phyloP scores from a whole-genome alignment of 495 filamentous ascomycete species.

The Rusavskia elegans region DNA sequence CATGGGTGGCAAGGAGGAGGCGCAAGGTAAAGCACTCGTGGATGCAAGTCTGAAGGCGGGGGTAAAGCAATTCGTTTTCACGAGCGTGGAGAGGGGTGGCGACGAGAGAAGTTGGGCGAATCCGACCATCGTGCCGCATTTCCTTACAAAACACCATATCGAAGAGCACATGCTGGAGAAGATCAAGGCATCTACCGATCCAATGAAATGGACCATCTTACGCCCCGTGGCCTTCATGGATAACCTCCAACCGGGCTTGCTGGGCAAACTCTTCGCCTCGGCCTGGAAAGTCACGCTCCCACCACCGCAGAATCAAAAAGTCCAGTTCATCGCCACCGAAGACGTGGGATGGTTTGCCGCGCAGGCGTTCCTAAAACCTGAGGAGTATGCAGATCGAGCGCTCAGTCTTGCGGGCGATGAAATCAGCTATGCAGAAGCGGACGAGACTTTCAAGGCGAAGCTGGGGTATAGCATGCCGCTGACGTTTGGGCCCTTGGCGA shows the following conservation, averaged over 20 bases:
- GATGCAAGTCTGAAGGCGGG: too few relatives aligned
- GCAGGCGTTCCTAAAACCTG: slow-evolving; percentile 35
- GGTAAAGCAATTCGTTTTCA: too few relatives aligned
- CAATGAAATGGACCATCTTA: slow-evolving; percentile 44
- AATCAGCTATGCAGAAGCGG: slow-evolving; percentile 33
- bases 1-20: too few relatives aligned
- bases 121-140: slow-evolving; percentile 46
- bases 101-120: slow-evolving; percentile 29
- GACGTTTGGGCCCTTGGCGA: slow-evolving; percentile 28
- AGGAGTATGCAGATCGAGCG: slow-evolving; percentile 27
- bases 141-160: slow-evolving; percentile 46
- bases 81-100: slow-evolving; percentile 52
- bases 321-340: slow-evolving; percentile 41
- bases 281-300: slow-evolving; percentile 26
- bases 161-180: slow-evolving; percentile 21
- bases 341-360: slow-evolving; percentile 54
- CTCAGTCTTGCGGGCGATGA: slow-evolving; percentile 45
- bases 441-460: slow-evolving; percentile 30
- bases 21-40: too few relatives aligned
- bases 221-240: slow-evolving; percentile 57
- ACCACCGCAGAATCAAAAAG: slow-evolving; percentile 19
- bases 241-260: slow-evolving; percentile 33
- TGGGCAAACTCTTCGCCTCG: slow-evolving; percentile 42
- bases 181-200: slow-evolving; percentile 11
- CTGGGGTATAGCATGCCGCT: slow-evolving; percentile 33